Base-by-base conservation (phyloP, 2,329 filamentous ascomycete genomes). In the Aspergillus alliaceus region DNA sequence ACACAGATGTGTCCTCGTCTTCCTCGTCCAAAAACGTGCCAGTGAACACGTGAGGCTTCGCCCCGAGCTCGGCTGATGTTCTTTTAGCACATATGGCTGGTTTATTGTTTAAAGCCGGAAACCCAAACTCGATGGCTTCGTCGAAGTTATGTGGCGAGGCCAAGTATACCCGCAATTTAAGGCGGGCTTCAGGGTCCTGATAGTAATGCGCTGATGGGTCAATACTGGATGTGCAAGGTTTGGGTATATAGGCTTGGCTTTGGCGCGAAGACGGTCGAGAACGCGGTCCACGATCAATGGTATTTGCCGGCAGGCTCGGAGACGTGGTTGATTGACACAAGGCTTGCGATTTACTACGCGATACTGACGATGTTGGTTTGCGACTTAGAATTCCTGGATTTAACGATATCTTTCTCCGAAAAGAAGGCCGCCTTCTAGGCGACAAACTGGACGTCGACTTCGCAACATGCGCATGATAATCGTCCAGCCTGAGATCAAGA, bases 131-230 rank as follows among this genome's bases (percentile, higher is more conserved):
- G 52, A 98, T 85, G 1, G 91, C 92, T 75, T 98, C 93, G 70
- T 98, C 93, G 66, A 98, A 98, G 71, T 96, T 96, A 64, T 96
- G 90, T 1, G 93, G 90, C 1, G 92, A 96, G 7, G 90, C 90
- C 20, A 96, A 84, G 67, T 93, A 96, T 6, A 91, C 86, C 12
- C 92, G 87, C 20, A 98, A 80, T 75, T 96, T 96, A 66, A 91
- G 82, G 32, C 93, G 86, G 37, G 93, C 91, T 70, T 96, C 90
- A 0, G 92, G 91, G 66, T 97, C 92, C 71, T 91, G 90, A 69
- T 96, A 97, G 75, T 96, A 90, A 35, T 90, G 85, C 4, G 91
- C 90, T 32, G 84, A 81, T 4, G 88, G 83, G 66, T 96, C 91
- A 57, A 90, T 84, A 20, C 80, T 81, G 1, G 80, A 75, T 12